These are phyloP conservation scores for Mimosa pudica DNA, from an alignment of 306 rosid genomes.

Conservation along the genomic window DNA sequence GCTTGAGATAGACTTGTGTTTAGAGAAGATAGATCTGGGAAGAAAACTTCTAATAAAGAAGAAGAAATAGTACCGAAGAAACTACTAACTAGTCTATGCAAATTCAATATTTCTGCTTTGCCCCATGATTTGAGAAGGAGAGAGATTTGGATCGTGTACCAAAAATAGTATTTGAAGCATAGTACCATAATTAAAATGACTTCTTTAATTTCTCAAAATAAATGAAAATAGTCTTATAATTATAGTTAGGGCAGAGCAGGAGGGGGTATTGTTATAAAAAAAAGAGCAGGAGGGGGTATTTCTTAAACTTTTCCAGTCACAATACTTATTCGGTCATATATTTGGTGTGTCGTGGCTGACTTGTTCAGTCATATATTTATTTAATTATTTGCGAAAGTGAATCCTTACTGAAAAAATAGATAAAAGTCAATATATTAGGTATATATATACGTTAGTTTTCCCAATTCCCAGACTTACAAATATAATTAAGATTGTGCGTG, in stretches of 20 bases:
- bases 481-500: no score
- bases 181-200: no score
- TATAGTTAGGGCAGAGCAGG: no score
- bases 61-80: conserved; percentile 44
- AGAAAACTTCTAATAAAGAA: conserved; percentile 57
- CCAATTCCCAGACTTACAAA: conserved; percentile 55
- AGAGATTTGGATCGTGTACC: no score
- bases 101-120: conserved; percentile 30
- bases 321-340: neutral
- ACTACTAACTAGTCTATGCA: conserved; percentile 32
- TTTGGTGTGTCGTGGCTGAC: conserved; percentile 31
- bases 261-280: no score
- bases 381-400: neutral
- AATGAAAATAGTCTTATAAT: no score
- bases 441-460: conserved; percentile 55
- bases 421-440: conserved; percentile 69
- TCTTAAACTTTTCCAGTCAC: conserved; percentile 3
- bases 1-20: conserved; percentile 43
- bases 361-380: conserved; percentile 18
- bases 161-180: no score
- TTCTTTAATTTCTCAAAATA: no score
- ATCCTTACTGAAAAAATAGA: conserved; percentile 24
- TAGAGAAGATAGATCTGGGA: conserved; percentile 76
- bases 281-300: neutral
- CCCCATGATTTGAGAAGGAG: conserved; percentile 40